Conservation (phyloP, 2,329 filamentous ascomycete species). For the Erysiphe pulchra region DNA sequence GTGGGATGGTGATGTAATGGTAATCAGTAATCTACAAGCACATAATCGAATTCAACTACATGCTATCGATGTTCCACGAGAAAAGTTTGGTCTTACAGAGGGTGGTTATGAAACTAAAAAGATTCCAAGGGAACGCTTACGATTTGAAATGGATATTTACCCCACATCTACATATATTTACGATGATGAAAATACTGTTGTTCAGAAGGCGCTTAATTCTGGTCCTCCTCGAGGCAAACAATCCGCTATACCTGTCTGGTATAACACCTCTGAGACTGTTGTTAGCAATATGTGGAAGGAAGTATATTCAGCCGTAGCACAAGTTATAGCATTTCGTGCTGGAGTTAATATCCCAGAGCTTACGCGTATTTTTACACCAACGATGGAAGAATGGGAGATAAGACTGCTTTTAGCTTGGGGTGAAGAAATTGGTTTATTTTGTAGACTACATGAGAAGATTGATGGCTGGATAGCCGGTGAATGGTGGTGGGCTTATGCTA, state of each 20-base stretch:
- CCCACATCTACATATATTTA: slow-evolving; percentile 33
- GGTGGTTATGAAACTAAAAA: slow-evolving; percentile 46
- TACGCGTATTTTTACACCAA: slow-evolving; percentile 26
- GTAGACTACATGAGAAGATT: slow-evolving; percentile 16
- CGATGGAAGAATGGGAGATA: slow-evolving; percentile 37
- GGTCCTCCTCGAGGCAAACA: slow-evolving; percentile 9
- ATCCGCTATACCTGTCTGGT: slow-evolving; percentile 42
- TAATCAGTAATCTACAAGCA: slow-evolving; percentile 37
- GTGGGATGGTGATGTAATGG: slow-evolving; percentile 39
- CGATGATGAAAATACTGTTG: slow-evolving; percentile 22
- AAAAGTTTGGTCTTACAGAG: slow-evolving; percentile 45
- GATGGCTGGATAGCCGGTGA: slow-evolving; percentile 24
- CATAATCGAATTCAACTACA: slow-evolving; percentile 27
- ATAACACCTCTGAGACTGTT: slow-evolving; percentile 36
- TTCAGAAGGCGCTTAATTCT: slow-evolving; percentile 13
- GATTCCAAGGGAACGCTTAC: slow-evolving; percentile 37
- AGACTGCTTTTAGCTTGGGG: slow-evolving; percentile 33
- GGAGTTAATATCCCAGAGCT: slow-evolving; percentile 27
- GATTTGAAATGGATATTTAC: slow-evolving; percentile 33
- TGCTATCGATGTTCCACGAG: slow-evolving; percentile 27
- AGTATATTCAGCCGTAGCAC: slow-evolving; percentile 33
- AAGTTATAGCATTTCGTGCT: slow-evolving; percentile 35
- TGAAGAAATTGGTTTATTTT: slow-evolving; percentile 17
- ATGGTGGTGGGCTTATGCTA: slow-evolving; percentile 36
- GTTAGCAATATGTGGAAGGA: slow-evolving; percentile 37